These are phyloP conservation scores for Metarhizium sp. DNA, from an alignment of 2,329 filamentous ascomycete genomes.

Conservation along the genomic window DNA sequence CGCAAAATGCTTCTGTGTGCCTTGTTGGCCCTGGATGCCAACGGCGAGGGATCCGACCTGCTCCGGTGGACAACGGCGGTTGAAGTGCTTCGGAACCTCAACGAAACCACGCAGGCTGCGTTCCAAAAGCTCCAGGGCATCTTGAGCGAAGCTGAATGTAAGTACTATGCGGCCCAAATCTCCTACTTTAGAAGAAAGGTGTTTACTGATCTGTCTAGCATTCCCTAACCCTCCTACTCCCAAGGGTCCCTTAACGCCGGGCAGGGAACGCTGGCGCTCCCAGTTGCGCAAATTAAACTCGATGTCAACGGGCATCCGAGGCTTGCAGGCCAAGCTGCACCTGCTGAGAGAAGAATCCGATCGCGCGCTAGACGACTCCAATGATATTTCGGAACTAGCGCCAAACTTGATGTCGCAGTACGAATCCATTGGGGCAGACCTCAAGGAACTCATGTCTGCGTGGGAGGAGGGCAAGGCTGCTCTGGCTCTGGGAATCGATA, in stretches of 20 bases:
- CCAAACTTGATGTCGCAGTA: conserved; percentile 79
- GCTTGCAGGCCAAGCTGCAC: conserved; percentile 89
- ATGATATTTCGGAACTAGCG: conserved; percentile 65
- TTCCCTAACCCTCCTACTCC: conserved; percentile 48
- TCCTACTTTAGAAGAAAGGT: background rate
- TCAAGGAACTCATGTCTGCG: conserved; percentile 69
- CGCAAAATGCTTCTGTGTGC: conserved; percentile 83
- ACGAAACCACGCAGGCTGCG: conserved; percentile 49
- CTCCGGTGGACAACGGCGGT: conserved; percentile 69
- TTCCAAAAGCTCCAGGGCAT: conserved; percentile 59
- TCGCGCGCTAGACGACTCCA: conserved; percentile 63
- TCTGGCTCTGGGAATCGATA: conserved; percentile 71
- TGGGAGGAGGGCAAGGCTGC: conserved; percentile 86
- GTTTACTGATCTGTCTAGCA: conserved; percentile 23
- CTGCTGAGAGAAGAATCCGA: conserved; percentile 85
- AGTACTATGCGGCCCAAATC: conserved; percentile 21
- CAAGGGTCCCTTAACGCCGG: conserved; percentile 54
- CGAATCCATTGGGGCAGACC: conserved; percentile 83
- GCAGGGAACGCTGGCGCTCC: conserved; percentile 74
- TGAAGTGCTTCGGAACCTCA: conserved; percentile 62
- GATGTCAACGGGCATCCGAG: conserved; percentile 81
- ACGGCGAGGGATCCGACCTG: conserved; percentile 68
- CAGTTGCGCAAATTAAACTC: conserved; percentile 84
- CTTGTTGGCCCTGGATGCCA: conserved; percentile 77
- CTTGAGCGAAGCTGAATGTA: conserved; percentile 71